phyloP scores from a whole-genome alignment of 139 green algal species.

The Chlamydomonas urium region DNA sequence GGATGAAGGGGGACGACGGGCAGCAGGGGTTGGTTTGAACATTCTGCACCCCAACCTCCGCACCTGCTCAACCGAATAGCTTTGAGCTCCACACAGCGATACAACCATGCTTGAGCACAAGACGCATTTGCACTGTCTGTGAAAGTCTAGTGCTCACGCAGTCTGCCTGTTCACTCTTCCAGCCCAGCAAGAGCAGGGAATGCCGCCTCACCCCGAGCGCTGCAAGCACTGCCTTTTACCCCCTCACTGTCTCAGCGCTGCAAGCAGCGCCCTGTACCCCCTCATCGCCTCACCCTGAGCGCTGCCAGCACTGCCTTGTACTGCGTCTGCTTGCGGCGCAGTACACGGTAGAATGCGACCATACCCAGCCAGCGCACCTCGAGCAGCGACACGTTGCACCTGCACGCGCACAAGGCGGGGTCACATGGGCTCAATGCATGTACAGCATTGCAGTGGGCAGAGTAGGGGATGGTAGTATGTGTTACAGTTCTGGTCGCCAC shows the following conservation, averaged over 20 bases:
- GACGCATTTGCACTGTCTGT: neutral
- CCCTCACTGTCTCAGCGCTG: neutral
- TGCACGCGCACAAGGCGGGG: neutral
- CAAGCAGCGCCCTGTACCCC: conserved; percentile 12
- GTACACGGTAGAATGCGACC: conserved; percentile 53
- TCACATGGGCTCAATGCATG: conserved; percentile 17
- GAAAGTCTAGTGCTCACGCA: neutral
- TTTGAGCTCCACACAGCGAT: neutral
- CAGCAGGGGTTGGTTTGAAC: neutral
- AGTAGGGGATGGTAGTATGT: too few relatives aligned
- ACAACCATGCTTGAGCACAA: too few relatives aligned
- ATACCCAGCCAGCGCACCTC: conserved; percentile 63
- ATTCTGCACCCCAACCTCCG: neutral
- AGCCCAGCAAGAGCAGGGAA: neutral
- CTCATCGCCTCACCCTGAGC: conserved; percentile 5
- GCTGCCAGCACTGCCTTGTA: conserved; percentile 16
- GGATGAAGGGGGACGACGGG: neutral
- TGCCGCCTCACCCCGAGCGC: neutral
- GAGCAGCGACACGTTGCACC: conserved; percentile 3
- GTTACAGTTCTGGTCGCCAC: too few relatives aligned
- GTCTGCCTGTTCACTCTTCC: neutral
- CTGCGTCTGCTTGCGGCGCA: conserved; percentile 52
- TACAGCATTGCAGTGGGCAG: too few relatives aligned
- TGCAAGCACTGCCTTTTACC: conserved; percentile 3
- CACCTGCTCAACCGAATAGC: neutral